These are phyloP conservation scores for Phaeosphaeriaceae sp. DNA, from an alignment of 2,329 filamentous ascomycete species.

Conservation along the genomic window DNA sequence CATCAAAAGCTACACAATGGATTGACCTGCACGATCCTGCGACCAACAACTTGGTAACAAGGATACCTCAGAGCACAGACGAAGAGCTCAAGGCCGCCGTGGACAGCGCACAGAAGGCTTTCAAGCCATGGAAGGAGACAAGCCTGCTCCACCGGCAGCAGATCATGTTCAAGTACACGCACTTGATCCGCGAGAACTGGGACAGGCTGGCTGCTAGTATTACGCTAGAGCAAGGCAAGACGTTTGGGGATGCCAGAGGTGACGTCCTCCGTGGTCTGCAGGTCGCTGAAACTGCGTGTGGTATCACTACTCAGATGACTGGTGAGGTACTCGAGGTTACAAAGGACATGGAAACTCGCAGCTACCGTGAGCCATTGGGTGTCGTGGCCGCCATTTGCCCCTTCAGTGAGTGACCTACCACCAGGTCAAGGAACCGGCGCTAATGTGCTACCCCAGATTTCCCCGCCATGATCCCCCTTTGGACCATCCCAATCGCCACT, in stretches of 20 bases:
- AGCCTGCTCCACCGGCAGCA: slow-evolving; percentile 77
- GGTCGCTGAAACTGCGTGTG: slow-evolving; percentile 83
- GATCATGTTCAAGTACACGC: slow-evolving; percentile 87
- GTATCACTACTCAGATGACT: slow-evolving; percentile 80
- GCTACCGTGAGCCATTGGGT: slow-evolving; percentile 80
- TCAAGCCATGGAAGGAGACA: slow-evolving; percentile 73
- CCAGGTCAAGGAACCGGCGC: slow-evolving; percentile 7
- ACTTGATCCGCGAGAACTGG: slow-evolving; percentile 82
- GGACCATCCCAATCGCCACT: slow-evolving; percentile 85
- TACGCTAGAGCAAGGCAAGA: slow-evolving; percentile 88
- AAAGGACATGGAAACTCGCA: slow-evolving; percentile 88
- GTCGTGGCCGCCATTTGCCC: slow-evolving; percentile 85
- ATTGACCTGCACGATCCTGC: slow-evolving; percentile 84
- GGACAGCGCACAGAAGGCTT: slow-evolving; percentile 76
- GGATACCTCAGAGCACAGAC: slow-evolving; percentile 81
- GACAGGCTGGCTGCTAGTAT: slow-evolving; percentile 84
- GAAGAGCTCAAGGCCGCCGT: slow-evolving; percentile 77
- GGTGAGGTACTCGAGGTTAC: slow-evolving; percentile 84
- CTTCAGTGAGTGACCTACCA: slow-evolving; percentile 67
- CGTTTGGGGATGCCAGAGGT: slow-evolving; percentile 79
- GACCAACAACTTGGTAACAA: slow-evolving; percentile 83
- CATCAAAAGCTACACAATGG: slow-evolving; percentile 71
- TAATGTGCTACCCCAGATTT: slow-evolving; percentile 65
- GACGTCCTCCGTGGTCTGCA: slow-evolving; percentile 83
- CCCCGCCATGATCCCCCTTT: slow-evolving; percentile 91